Conservation (phyloP, 345 rosid species). For the Euphorbia lathyris region DNA sequence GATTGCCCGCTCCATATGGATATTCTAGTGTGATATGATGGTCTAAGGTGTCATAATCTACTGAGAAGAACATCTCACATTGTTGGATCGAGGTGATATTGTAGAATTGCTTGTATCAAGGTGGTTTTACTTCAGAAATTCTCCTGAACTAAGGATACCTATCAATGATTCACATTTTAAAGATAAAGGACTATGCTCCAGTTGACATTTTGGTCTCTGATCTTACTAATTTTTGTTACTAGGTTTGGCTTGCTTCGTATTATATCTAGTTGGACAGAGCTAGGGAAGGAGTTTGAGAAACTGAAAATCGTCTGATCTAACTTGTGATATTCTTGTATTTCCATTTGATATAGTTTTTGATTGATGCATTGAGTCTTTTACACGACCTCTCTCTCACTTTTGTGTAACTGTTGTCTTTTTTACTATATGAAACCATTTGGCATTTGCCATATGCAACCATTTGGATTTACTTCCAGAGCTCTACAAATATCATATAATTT, state of each 20-base stretch:
- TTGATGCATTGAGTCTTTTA: background rate
- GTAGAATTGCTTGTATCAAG: background rate
- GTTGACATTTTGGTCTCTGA: no score
- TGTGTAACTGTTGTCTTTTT: background rate
- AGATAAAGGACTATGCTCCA: no score
- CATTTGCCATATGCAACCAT: no score
- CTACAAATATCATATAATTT: background rate
- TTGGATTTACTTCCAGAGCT: background rate
- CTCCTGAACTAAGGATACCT: background rate
- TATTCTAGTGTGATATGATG: background rate
- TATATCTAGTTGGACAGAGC: no score
- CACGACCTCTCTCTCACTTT: background rate
- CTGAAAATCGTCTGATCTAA: background rate
- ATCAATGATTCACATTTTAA: background rate
- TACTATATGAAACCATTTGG: background rate
- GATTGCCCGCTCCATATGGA: background rate
- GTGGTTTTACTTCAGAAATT: background rate
- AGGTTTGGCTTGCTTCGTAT: no score
- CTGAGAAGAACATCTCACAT: background rate
- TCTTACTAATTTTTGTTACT: no score
- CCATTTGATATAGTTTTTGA: background rate
- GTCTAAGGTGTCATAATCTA: no score
- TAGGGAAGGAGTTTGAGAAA: no score
- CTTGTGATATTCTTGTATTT: background rate
- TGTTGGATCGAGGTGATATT: no score